A percentile compares a stretch with the other conserved stretches of the same genome.
These are phyloP conservation scores for Onygenales sp. DNA, from an alignment of 2,329 filamentous ascomycete genomes.

Conservation along the genomic window DNA sequence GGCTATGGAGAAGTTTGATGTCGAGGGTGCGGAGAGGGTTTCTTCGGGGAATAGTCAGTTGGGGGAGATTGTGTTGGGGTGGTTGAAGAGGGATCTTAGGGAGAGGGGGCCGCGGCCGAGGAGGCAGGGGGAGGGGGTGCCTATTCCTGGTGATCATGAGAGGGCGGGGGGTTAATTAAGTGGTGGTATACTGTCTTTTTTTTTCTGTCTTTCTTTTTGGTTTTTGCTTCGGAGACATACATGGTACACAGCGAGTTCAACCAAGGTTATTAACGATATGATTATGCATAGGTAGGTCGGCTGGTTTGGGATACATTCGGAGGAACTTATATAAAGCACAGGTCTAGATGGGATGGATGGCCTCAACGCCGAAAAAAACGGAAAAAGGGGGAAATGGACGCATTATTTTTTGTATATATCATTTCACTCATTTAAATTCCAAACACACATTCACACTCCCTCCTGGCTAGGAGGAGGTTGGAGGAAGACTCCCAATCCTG, in stretches of 20 bases:
- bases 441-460: neutral
- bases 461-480: neutral
- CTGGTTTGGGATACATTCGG: neutral
- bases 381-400: neutral
- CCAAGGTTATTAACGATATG: neutral
- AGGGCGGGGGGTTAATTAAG: slow-evolving; percentile 7
- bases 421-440: neutral
- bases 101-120: slow-evolving; percentile 68
- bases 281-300: neutral
- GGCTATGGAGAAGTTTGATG: slow-evolving; percentile 58
- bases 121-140: slow-evolving; percentile 37
- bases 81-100: slow-evolving; percentile 72
- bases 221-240: neutral
- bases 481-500: slow-evolving; percentile 22
- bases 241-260: neutral
- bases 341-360: neutral
- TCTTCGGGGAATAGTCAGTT: slow-evolving; percentile 67
- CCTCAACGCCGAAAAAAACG: slow-evolving; percentile 1
- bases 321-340: neutral
- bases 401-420: neutral
- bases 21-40: slow-evolving; percentile 43
- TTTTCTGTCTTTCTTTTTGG: neutral
- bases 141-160: neutral
- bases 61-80: slow-evolving; percentile 77
- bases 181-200: slow-evolving; percentile 3